A percentile compares a stretch with the other conserved stretches of the same genome.
These are phyloP conservation scores for Arthrobotrys megalospora DNA, from an alignment of 2,329 filamentous ascomycete species.

Conservation along the genomic window DNA sequence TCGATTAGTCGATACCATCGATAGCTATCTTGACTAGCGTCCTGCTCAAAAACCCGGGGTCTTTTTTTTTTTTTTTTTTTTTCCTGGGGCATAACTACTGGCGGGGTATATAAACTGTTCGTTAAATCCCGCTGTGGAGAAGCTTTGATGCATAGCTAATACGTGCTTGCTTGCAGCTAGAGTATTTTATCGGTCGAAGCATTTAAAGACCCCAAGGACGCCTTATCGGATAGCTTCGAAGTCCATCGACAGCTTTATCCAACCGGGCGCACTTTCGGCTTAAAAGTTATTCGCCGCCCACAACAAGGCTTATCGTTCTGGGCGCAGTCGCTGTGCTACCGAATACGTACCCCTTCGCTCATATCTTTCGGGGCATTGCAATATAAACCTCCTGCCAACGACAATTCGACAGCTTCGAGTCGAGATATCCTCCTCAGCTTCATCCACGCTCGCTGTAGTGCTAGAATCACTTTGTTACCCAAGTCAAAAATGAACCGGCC, in stretches of 20 bases:
- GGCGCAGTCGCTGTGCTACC: constrained; percentile 27
- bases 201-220: constrained; percentile 10
- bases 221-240: constrained; percentile 14
- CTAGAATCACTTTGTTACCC: background rate
- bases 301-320: constrained; percentile 19
- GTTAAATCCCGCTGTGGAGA: constrained; percentile 60
- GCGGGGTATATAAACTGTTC: constrained; percentile 58
- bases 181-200: constrained; percentile 5
- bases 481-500: constrained; percentile 30
- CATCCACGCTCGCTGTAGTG: constrained; percentile 9
- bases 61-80: background rate
- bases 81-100: constrained; percentile 21
- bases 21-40: constrained; percentile 30
- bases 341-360: constrained; percentile 16
- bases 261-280: constrained; percentile 16
- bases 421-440: constrained; percentile 24
- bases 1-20: constrained; percentile 26
- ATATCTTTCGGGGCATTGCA: background rate
- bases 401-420: constrained; percentile 16
- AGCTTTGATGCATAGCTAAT: constrained; percentile 34
- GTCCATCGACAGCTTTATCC: background rate
- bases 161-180: constrained; percentile 4
- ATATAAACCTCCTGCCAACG: constrained; percentile 16
- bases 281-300: background rate
- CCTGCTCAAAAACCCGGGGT: constrained; percentile 6